These are phyloP conservation scores for Paecilomyces sp. DNA, from an alignment of 2,329 filamentous ascomycete species.

Conservation along the genomic window DNA sequence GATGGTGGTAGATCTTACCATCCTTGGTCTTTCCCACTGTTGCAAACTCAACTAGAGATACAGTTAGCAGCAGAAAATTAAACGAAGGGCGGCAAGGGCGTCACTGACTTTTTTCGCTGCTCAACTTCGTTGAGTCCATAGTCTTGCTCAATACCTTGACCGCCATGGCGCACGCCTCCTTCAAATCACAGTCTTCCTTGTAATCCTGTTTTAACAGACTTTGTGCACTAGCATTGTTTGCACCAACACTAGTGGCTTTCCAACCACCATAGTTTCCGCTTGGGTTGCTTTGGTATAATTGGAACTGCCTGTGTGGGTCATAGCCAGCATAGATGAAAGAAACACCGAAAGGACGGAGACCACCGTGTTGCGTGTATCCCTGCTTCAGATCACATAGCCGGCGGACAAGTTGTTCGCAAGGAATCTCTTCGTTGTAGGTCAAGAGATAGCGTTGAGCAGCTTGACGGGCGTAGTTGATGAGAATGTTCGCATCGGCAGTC, in stretches of 20 bases:
- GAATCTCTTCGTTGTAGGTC: constrained; percentile 99
- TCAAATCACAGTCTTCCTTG: constrained; percentile 93
- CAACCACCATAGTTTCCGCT: constrained; percentile 98
- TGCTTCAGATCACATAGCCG: constrained; percentile 97
- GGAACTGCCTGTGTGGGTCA: constrained; percentile 93
- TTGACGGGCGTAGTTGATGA: constrained; percentile 99
- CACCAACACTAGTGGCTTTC: constrained; percentile 97
- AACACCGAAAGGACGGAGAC: constrained; percentile 94
- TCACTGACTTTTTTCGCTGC: constrained; percentile 92
- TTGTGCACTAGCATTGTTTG: constrained; percentile 96
- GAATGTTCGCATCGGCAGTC: constrained; percentile 99
- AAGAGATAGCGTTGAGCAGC: constrained; percentile 94
- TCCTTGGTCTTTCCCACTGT: constrained; percentile 93
- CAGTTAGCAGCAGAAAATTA: constrained; percentile 9
- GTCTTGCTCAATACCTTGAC: constrained; percentile 99
- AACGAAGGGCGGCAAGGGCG: not conserved
- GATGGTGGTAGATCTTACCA: constrained; percentile 94
- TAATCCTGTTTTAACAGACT: constrained; percentile 98
- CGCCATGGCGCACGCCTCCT: constrained; percentile 94
- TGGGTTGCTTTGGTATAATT: constrained; percentile 98
- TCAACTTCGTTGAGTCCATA: constrained; percentile 98
- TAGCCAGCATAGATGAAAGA: constrained; percentile 99
- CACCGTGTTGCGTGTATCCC: constrained; percentile 97
- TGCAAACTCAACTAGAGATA: constrained; percentile 77
- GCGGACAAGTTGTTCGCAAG: constrained; percentile 96